phyloP scores from a whole-genome alignment of 192 early-diverging fungal genomes.

The Backusella westeae region DNA sequence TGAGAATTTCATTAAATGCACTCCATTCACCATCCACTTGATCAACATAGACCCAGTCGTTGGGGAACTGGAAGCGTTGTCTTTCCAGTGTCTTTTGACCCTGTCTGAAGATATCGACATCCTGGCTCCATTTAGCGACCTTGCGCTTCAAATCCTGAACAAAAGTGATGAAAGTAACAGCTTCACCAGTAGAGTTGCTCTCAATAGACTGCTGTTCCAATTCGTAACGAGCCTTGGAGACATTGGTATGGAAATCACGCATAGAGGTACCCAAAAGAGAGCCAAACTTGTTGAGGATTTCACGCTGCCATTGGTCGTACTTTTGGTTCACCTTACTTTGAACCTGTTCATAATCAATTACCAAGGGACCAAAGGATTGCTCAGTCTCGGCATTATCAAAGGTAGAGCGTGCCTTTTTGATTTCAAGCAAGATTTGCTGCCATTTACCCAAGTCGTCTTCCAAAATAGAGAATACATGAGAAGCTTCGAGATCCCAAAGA shows the following conservation, averaged over 20 bases:
- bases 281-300: conserved; percentile 92
- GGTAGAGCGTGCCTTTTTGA: conserved; percentile 88
- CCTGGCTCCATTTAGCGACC: conserved; percentile 69
- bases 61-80: conserved; percentile 93
- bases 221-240: conserved; percentile 77
- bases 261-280: conserved; percentile 75
- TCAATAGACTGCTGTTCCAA: conserved; percentile 89
- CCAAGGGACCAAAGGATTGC: conserved; percentile 80
- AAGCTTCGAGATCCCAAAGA: conserved; percentile 95
- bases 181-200: conserved; percentile 82
- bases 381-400: conserved; percentile 96
- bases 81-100: conserved; percentile 92
- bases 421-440: conserved; percentile 93
- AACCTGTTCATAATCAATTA: conserved; percentile 97
- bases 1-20: conserved; percentile 92
- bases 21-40: conserved; percentile 98
- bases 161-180: conserved; percentile 92
- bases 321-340: conserved; percentile 97
- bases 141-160: conserved; percentile 93
- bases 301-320: conserved; percentile 98
- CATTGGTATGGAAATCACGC: conserved; percentile 70
- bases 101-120: conserved; percentile 86
- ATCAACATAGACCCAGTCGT: conserved; percentile 93
- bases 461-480: conserved; percentile 76
- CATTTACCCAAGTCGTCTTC: conserved; percentile 89